phyloP scores from a whole-genome alignment of 257 asterid species.

The Ophiorrhiza pumila region DNA sequence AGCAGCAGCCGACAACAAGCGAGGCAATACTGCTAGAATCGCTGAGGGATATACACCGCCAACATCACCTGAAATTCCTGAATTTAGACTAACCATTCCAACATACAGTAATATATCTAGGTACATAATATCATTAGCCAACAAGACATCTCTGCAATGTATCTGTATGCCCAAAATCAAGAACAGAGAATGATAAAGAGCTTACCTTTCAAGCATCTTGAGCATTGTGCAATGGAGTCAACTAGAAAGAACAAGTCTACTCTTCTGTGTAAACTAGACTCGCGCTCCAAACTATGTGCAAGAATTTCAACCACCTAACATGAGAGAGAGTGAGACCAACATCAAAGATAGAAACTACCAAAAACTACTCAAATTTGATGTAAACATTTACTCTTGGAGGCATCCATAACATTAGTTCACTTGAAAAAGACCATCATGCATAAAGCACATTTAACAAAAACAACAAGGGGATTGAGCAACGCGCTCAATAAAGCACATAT shows the following conservation, averaged over 20 bases:
- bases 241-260: conserved; percentile 87
- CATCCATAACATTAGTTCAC: background rate
- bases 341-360: conserved; percentile 13
- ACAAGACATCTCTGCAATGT: background rate
- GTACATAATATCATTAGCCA: background rate
- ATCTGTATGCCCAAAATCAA: background rate
- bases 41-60: conserved; percentile 77
- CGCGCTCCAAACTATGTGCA: conserved; percentile 51
- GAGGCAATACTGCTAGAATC: conserved; percentile 69
- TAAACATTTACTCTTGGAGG: background rate
- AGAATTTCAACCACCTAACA: conserved; percentile 76
- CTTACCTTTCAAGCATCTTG: conserved; percentile 77
- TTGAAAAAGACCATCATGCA: background rate
- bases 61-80: conserved; percentile 56
- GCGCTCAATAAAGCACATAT: too few species aligned
- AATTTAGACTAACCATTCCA: conserved; percentile 17
- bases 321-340: conserved; percentile 4
- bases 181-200: conserved; percentile 16
- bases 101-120: background rate
- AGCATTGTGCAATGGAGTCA: conserved; percentile 77
- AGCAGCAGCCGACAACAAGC: conserved; percentile 81
- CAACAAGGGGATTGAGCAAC: too few species aligned
- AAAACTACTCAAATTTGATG: background rate
- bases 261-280: conserved; percentile 59
- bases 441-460: too few species aligned